Evolutionary conservation across 2,329 filamentous ascomycete genomes (phyloP), one percentile per base, ranked within the genome.

Genomic region (Huntiella omanensis): DNA sequence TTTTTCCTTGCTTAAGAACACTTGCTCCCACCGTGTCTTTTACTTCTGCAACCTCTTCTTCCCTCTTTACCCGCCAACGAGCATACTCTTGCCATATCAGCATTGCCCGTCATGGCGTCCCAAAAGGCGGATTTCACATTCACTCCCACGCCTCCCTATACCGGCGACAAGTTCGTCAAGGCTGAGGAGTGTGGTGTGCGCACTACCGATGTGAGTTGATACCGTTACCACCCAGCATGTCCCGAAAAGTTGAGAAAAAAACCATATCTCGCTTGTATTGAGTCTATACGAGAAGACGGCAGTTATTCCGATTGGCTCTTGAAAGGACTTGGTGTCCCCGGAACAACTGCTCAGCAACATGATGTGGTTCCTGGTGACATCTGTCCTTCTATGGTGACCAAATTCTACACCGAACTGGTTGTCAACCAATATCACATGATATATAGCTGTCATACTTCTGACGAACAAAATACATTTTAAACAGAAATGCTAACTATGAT

Each of bases 151-250:
- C 64, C 64, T 41, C 55, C 62, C 42, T 52, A 52, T 32, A 22
- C 51, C 55, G 57, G 53, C 49, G 59, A 80, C 55, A 77, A 78
- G 54, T 84, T 80, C 58, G 80, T 80, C 49, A 78, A 73, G 42
- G 71, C 72, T 54, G 76, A 83, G 62, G 81, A 85, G 55, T 64
- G 62, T 53, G 64, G 64, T 51, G 62, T 66, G 51, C 57, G 58
- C 49, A 59, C 58, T 46, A 67, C 64, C 47, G 58, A 57, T 54
- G 64, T 65, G 43, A 55, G 75, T 48, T 51, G 22, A 36, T 15
- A 36, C 16, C 11, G 17, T 19, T 19, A 2, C 17, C 17, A 19
- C 17, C 17, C 17, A 5, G 4, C 17, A 19, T 19, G 17, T 19
- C 17, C 17, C 5, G 17, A 19, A 19, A 19, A 19, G 4, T 19